Conservation (phyloP, 1,284 basidiomycete genomes). For the Rhodotorula sp. region DNA sequence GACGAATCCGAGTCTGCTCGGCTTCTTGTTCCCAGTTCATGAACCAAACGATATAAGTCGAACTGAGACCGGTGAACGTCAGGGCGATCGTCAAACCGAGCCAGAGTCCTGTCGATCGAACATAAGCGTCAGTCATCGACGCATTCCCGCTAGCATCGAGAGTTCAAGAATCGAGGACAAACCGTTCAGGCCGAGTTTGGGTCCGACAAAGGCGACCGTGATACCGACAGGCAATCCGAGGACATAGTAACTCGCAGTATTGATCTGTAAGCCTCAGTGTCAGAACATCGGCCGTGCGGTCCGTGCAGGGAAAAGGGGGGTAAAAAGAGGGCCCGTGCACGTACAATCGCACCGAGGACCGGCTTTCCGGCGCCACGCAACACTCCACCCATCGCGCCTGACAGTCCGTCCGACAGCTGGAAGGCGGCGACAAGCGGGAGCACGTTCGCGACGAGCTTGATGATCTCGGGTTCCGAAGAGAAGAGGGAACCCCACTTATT, state of each 20-base stretch:
- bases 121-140: neutral
- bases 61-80: conserved; percentile 43
- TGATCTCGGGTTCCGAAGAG: conserved; percentile 47
- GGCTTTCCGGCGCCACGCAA: conserved; percentile 50
- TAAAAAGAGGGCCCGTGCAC: neutral
- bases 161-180: conserved; percentile 5
- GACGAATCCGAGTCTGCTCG: conserved; percentile 30
- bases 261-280: conserved; percentile 21
- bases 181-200: conserved; percentile 45
- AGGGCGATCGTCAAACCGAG: conserved; percentile 49
- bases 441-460: conserved; percentile 47
- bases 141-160: no score
- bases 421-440: conserved; percentile 51
- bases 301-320: neutral
- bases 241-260: conserved; percentile 46
- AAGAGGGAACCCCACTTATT: conserved; percentile 48
- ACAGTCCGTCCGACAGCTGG: conserved; percentile 48
- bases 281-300: neutral
- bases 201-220: conserved; percentile 45
- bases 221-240: conserved; percentile 47
- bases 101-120: conserved; percentile 43
- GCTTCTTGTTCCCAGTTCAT: conserved; percentile 47
- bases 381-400: conserved; percentile 49
- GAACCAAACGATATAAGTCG: conserved; percentile 41
- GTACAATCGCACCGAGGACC: conserved; percentile 11